Evolutionary conservation across 2,329 filamentous ascomycete genomes (phyloP), one percentile per base, ranked within the genome.

Genomic region (Sporothrix euskadiensis): DNA sequence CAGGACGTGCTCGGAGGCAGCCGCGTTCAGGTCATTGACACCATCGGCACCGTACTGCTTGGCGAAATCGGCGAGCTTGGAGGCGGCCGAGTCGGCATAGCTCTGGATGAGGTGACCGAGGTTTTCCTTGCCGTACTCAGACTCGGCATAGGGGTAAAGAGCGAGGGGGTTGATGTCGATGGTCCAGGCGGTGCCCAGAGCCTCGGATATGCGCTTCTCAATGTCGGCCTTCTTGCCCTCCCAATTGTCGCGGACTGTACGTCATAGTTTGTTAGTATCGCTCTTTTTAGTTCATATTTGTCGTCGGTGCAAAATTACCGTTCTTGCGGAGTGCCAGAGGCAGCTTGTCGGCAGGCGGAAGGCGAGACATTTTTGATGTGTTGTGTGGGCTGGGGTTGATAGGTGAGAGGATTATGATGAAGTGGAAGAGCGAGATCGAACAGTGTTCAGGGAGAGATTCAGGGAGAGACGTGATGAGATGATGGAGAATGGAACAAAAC

Each of bases 201-300:
- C 63, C 0, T 82, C 80, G 0, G 84, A 84, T 56, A 88, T 76
- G 71, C 83, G 78, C 71, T 81, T 78, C 78, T 87, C 85, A 16
- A 83, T 75, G 2, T 82, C 83, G 0, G 75, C 78, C 77, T 84
- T 87, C 73, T 84, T 85, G 69, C 78, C 81, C 22, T 88, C 85
- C 82, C 83, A 88, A 16, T 83, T 81, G 76, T 88, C 87, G 6
- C 87, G 85, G 75, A 88, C 85, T 88, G 22, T 19, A n/a, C n/a
- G n/a, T n/a, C n/a, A n/a, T n/a, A 22, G 4, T 2, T 1, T 57
- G 52, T 69, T 39, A 61, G 56, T 1, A 10, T 19, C 14, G 1
- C 16, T 19, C 44, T 19, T 49, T 19, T 56, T 26, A 4, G 52
- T 19, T 22, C 14, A n/a, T 30, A 4, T 16, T 66, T 14, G n/a